phyloP scores from a whole-genome alignment of 2,329 filamentous ascomycete genomes.

The Epichloe scottii region DNA sequence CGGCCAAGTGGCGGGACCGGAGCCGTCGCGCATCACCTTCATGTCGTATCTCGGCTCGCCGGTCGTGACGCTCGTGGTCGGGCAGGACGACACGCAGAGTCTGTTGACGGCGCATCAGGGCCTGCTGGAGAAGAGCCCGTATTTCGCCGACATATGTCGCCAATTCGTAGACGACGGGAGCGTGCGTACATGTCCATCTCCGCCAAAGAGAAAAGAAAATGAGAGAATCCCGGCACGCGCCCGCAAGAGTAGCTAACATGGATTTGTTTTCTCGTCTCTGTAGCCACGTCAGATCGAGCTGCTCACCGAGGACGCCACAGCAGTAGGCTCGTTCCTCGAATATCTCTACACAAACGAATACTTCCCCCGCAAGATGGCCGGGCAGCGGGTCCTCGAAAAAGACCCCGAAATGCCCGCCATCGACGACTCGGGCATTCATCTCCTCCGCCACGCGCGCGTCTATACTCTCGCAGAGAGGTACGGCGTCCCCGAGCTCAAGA shows the following conservation, averaged over 20 bases:
- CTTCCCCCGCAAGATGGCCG: constrained; percentile 57
- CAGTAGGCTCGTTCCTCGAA: constrained; percentile 28
- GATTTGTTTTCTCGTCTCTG: background rate
- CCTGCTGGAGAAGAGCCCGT: constrained; percentile 62
- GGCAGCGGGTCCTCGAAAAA: constrained; percentile 54
- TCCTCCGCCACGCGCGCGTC: constrained; percentile 78
- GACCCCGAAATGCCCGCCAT: constrained; percentile 52
- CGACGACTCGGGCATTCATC: constrained; percentile 68
- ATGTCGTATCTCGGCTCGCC: constrained; percentile 54
- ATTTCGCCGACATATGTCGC: constrained; percentile 52
- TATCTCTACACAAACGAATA: constrained; percentile 36
- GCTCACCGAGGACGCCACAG: constrained; percentile 20
- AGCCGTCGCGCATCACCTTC: constrained; percentile 31
- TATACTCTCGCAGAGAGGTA: constrained; percentile 83
- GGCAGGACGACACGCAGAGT: constrained; percentile 42
- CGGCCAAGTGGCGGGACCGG: constrained; percentile 25
- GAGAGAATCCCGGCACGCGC: too few relatives aligned
- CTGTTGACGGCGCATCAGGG: constrained; percentile 69
- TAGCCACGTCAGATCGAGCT: constrained; percentile 57
- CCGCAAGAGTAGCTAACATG: background rate
- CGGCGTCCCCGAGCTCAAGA: constrained; percentile 53
- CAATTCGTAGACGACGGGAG: constrained; percentile 48
- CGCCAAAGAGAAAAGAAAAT: background rate
- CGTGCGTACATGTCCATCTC: constrained; percentile 31
- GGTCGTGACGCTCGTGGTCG: constrained; percentile 55